Conservation (phyloP, 1,139 yeast species). For the Hanseniaspora uvarum region DNA sequence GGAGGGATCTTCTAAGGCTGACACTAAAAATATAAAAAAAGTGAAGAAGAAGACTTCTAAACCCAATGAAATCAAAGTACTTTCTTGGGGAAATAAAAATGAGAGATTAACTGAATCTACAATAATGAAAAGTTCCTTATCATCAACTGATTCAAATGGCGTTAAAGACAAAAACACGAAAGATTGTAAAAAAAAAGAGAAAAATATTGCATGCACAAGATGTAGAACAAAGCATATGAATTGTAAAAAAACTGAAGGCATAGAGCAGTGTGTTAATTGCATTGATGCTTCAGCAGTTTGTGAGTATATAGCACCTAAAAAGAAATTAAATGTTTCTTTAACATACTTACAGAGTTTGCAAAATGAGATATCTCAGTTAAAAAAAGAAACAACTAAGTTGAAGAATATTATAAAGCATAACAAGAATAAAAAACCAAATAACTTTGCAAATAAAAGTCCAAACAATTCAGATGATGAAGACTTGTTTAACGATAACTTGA, state of each 20-base stretch:
- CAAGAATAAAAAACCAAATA: background rate
- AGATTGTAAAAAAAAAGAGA: conserved; percentile 2
- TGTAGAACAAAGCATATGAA: conserved; percentile 68
- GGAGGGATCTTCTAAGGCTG: background rate
- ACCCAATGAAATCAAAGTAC: background rate
- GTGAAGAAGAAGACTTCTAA: background rate
- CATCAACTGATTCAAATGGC: too few relatives aligned
- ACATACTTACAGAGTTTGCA: conserved; percentile 61
- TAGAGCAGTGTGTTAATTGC: conserved; percentile 57
- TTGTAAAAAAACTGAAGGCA: conserved; percentile 49
- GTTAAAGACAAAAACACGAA: background rate
- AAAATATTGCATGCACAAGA: conserved; percentile 43
- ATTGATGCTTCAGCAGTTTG: conserved; percentile 48
- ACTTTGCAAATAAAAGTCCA: background rate
- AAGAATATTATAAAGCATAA: conserved; percentile 34
- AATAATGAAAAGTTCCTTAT: background rate
- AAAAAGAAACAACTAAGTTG: conserved; percentile 46
- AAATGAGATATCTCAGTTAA: conserved; percentile 44
- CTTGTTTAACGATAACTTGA: background rate
- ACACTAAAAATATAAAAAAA: background rate
- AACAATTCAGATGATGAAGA: background rate
- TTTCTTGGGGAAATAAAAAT: background rate
- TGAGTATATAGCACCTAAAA: conserved; percentile 69
- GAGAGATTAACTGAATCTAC: background rate
- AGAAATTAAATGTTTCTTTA: conserved; percentile 67